Evolutionary conservation across 2,329 filamentous ascomycete genomes (phyloP), one percentile per base, ranked within the genome.

Genomic region (Penicillium olsonii): DNA sequence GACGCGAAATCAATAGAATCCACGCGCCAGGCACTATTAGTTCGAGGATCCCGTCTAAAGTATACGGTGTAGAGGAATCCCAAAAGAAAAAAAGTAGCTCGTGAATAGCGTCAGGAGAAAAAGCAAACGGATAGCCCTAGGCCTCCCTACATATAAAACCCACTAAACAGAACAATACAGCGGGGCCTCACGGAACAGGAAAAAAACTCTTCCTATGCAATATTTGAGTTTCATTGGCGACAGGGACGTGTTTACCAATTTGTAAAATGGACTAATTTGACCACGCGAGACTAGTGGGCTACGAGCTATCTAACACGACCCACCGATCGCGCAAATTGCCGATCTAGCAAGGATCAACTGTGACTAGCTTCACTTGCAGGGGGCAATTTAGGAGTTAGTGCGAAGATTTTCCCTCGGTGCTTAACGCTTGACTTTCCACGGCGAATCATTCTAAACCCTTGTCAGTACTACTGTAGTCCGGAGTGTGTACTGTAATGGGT

Each of bases 271-370:
- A 24, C 27, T 22, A 15, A 8, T 27, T 37, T 26, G 17, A 22
- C 55, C 52, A 56, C 55, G 55, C 53, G 57, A 55, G 34, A 43
- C 37, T 26, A 41, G 37, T 22, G 33, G 41, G 40, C 24, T 52
- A 31, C 43, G 51, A 46, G 33, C 40, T 49, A 53, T 45, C 50
- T 49, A 48, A 22, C 37, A 18, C 14, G 46, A 39, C 48, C 57
- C 56, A 53, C 57, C 44, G 57, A 60, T 60, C 54, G 54, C 44
- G 45, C 44, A 37, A 42, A 29, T 45, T 38, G 51, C 43, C 44
- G 55, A 59, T 60, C 52, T 42, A 55, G 45, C 48, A 52, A 43
- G 43, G 55, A 54, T 55, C 45, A 45, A 42, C 50, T 56, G 17
- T 46, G n/a, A 47, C 46, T 22, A 45, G 41, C 38, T 44, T n/a